Evolutionary conservation across 129 eudicot species (phyloP).

Genomic region (Artemisia tridentata): DNA sequence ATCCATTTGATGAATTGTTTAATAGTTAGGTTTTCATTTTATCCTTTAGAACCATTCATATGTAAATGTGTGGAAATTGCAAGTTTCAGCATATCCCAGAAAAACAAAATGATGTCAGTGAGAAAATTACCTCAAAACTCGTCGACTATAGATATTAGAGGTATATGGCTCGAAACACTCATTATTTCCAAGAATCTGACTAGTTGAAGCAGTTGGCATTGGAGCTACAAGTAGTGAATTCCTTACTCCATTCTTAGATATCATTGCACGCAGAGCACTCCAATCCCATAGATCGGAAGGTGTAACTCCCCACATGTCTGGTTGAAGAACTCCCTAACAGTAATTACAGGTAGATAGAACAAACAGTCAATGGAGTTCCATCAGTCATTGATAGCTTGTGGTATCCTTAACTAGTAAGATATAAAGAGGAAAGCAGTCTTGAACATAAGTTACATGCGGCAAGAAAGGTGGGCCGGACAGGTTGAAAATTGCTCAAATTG

Average conservation of each 20-base stretch:
- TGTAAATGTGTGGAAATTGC: no score
- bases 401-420: not conserved
- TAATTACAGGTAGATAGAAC: not conserved
- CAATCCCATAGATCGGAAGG: slow-evolving; percentile 92
- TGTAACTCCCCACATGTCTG: slow-evolving; percentile 97
- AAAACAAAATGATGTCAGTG: not conserved
- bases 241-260: slow-evolving; percentile 65
- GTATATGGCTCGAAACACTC: slow-evolving; percentile 99
- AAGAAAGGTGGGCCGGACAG: no score
- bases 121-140: slow-evolving; percentile 72
- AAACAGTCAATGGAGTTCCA: not conserved
- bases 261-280: slow-evolving; percentile 67
- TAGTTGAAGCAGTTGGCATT: slow-evolving; percentile 99
- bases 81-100: not conserved
- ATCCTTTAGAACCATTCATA: no score
- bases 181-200: slow-evolving; percentile 96
- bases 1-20: no score
- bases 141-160: slow-evolving; percentile 86
- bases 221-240: slow-evolving; percentile 97
- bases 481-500: no score
- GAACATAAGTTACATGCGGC: no score
- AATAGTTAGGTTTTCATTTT: no score
- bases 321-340: slow-evolving; percentile 85
- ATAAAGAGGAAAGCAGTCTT: no score
- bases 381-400: not conserved